Base-by-base conservation (phyloP, 164 flowering plant species). In the Nelumbo lutea region DNA sequence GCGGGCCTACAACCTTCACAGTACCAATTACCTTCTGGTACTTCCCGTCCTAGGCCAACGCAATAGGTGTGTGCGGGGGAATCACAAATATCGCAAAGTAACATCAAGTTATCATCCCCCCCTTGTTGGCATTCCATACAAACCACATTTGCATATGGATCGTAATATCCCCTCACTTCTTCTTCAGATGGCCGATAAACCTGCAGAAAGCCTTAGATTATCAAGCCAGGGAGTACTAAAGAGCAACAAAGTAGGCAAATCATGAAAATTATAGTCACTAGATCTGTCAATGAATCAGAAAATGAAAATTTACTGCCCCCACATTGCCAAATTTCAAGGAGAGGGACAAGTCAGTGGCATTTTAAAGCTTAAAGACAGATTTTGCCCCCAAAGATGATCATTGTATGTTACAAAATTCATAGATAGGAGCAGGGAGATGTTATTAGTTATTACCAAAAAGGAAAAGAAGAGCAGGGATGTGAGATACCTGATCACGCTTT, bases 31-130 rank as follows among this genome's bases (percentile, higher is more conserved):
- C 99, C 99, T 76, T 87, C 97, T 7, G 99, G 99, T 11, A 93
- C 98, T 78, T 88, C 92, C 73, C 81, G 76, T 59, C 97, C 98
- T 42, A 96, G 88, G 62, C 98, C 98, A 76, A 96, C 97, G 73
- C 99, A 96, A 72, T 79, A 96, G 56, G 99, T 96, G 73, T 96
- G 99, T n/a, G 98, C 97, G 70, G 99, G 84, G 61, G 99, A 91
- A 83, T 96, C 99, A 82, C 99, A 96, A 42, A 90, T 72, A 80
- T 96, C 99, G 63, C 99, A 96, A 1, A 96, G 83, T 71, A 96
- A 75, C 99, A 96, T 96, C 42, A 96, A 90, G 62, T 78, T 84
- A 78, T 93, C 99, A 74, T 96, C 97, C 65, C 96, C 98, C 73
- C 96, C 98, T 75, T 79, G 86, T 8, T 83, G 96, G 69, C 99